Base-by-base conservation (phyloP, 2,329 filamentous ascomycete genomes). In the Aspergillus udagawae region DNA sequence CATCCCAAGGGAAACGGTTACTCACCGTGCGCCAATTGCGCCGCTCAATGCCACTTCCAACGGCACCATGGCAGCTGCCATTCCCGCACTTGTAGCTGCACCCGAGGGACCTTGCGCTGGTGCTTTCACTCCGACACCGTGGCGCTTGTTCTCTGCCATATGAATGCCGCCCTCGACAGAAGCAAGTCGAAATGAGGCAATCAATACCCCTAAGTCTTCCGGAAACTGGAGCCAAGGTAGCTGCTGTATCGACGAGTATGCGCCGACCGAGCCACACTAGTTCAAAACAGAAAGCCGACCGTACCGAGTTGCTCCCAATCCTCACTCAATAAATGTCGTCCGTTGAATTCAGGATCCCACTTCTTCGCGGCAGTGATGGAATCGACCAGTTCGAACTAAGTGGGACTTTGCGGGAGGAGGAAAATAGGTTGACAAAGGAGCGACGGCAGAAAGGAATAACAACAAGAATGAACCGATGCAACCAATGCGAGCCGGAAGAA, bases 1-100 rank as follows among this genome's bases (percentile, higher is more conserved):
- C n/a, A 49, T 51, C 28, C 20, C 29, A 50, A 35, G 25, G 45
- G 35, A 28, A 52, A 52, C 23, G 29, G 54, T 38, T 38, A 35
- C 82, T 72, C 78, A 86, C 84, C 82, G 81, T 62, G 82, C 82
- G 62, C 85, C 85, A 69, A 87, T 81, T 51, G 82, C 82, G 72
- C 82, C 83, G 70, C 79, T 82, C 67, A 87, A 73, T 52, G 79
- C 79, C 56, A 79, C 79, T 55, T 85, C 80, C 49, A 78, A 70
- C 66, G 81, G 75, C 63, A 80, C 77, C 67, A 78, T 77, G 57
- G 76, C 75, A 60, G 77, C 73, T 60, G 76, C 68, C 65, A 73
- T 75, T 60, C 70, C 65, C 59, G 72, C 63, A 44, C 69, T 65
- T 45, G 67, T 69, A 56, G 73, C 67, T 58, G 68, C 74, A 54